Evolutionary conservation across 2,329 filamentous ascomycete species (phyloP).

Genomic region (Arthrocladium fulminans): DNA sequence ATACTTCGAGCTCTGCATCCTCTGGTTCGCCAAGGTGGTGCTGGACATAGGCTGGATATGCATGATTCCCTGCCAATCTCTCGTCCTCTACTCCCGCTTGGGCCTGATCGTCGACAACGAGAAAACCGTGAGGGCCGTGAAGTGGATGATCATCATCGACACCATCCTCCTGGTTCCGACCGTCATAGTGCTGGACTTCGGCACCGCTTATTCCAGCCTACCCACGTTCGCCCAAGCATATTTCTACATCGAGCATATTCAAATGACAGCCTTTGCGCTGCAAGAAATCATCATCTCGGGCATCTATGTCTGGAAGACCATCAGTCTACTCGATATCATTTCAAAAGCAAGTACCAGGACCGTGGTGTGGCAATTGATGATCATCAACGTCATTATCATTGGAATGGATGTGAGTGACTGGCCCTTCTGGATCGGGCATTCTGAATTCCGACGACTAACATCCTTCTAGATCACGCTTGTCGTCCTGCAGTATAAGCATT

Average conservation of each 20-base stretch:
- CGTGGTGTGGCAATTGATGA: slow-evolving; percentile 41
- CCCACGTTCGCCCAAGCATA: slow-evolving; percentile 28
- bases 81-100: slow-evolving; percentile 43
- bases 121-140: slow-evolving; percentile 31
- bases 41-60: slow-evolving; percentile 38
- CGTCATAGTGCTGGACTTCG: slow-evolving; percentile 36
- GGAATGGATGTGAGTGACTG: slow-evolving; percentile 30
- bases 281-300: slow-evolving; percentile 47
- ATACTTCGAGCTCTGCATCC: slow-evolving; percentile 29
- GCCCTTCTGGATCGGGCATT: not conserved
- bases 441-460: not conserved
- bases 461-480: slow-evolving; percentile 26
- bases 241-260: slow-evolving; percentile 44
- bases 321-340: slow-evolving; percentile 38
- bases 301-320: slow-evolving; percentile 46
- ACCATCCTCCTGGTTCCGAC: slow-evolving; percentile 36
- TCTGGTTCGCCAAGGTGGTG: slow-evolving; percentile 32
- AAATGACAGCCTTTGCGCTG: slow-evolving; percentile 47
- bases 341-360: slow-evolving; percentile 35
- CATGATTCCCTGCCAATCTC: slow-evolving; percentile 41
- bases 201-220: slow-evolving; percentile 26
- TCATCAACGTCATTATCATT: slow-evolving; percentile 41
- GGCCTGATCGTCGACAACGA: slow-evolving; percentile 32
- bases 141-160: slow-evolving; percentile 38
- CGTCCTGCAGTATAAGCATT: slow-evolving; percentile 33